A percentile compares a stretch with the other conserved stretches of the same genome.
These are phyloP conservation scores for Fusarium citri DNA, from an alignment of 2,329 filamentous ascomycete species.

Conservation along the genomic window DNA sequence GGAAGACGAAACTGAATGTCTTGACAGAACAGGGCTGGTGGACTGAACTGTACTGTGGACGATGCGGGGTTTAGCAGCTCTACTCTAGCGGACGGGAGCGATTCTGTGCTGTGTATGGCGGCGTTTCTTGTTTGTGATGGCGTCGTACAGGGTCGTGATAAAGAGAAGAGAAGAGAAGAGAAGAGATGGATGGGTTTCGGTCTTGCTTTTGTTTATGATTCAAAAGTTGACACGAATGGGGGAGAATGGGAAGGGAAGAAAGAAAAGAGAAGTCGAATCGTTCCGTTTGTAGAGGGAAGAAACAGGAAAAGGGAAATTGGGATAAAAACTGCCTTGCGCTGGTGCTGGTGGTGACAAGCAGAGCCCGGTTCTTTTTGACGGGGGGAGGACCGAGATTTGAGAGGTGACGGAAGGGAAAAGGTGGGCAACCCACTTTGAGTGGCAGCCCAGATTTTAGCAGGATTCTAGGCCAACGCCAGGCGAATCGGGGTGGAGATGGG, in stretches of 20 bases:
- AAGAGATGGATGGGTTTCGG: conserved; percentile 9
- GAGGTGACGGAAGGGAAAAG: conserved; percentile 39
- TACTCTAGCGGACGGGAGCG: conserved; percentile 36
- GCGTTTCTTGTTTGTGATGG: conserved; percentile 14
- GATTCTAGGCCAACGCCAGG: conserved; percentile 43
- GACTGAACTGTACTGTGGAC: conserved; percentile 16
- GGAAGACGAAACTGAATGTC: conserved; percentile 1
- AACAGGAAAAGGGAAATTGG: conserved; percentile 33
- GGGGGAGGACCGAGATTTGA: conserved; percentile 38
- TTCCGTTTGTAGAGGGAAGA: conserved; percentile 11
- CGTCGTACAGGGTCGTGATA: conserved; percentile 32
- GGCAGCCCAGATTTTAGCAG: conserved; percentile 42
- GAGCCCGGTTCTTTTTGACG: conserved; percentile 42
- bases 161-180: conserved; percentile 18
- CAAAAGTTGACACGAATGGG: conserved; percentile 17
- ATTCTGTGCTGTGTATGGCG: conserved; percentile 12
- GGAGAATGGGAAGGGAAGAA: neutral
- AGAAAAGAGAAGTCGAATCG: conserved; percentile 15
- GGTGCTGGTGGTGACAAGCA: conserved; percentile 38
- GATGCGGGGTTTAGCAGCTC: conserved; percentile 45
- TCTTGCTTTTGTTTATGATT: conserved; percentile 6
- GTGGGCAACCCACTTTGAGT: conserved; percentile 42
- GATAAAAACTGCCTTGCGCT: conserved; percentile 34
- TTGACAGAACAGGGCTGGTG: conserved; percentile 30
- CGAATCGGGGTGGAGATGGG: conserved; percentile 34